phyloP scores from a whole-genome alignment of 2,329 filamentous ascomycete genomes.

The Calonectria pseudoreteaudii region DNA sequence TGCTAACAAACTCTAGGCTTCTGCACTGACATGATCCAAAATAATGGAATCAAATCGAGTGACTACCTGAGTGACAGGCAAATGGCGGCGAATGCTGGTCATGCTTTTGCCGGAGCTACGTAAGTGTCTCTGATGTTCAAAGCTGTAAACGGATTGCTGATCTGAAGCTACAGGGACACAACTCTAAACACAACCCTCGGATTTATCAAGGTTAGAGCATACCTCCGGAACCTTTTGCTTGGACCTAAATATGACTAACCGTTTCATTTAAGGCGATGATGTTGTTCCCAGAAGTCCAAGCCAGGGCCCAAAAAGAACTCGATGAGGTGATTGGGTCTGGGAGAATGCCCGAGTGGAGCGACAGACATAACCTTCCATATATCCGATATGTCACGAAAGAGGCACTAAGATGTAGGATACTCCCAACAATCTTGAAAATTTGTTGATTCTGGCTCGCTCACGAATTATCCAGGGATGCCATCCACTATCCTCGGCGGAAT shows the following conservation, averaged over 20 bases:
- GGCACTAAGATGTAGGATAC: background rate
- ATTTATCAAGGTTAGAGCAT: background rate
- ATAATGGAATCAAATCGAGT: background rate
- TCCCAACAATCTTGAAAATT: background rate
- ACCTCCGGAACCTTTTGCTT: background rate
- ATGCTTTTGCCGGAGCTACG: conserved; percentile 9
- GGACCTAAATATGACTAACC: background rate
- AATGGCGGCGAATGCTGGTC: conserved; percentile 15
- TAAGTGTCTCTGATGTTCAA: background rate
- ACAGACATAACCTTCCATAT: conserved; percentile 7
- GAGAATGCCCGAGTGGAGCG: conserved; percentile 1
- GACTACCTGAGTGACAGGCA: conserved; percentile 12
- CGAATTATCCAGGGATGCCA: background rate
- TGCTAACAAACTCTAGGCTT: background rate
- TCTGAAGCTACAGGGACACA: background rate
- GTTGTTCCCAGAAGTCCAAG: conserved; percentile 8
- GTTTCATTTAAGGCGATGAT: background rate
- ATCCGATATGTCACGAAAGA: conserved; percentile 4
- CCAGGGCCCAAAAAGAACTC: conserved; percentile 13
- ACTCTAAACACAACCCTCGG: conserved; percentile 9
- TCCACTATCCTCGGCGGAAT: conserved; percentile 11
- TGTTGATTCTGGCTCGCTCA: background rate
- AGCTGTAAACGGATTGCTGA: background rate
- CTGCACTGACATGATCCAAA: conserved; percentile 11
- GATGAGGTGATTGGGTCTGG: background rate